A percentile compares a stretch with the other conserved stretches of the same genome.
phyloP scores from a whole-genome alignment of 768 basidiomycete genomes.

The Crassisporium funariophilum region DNA sequence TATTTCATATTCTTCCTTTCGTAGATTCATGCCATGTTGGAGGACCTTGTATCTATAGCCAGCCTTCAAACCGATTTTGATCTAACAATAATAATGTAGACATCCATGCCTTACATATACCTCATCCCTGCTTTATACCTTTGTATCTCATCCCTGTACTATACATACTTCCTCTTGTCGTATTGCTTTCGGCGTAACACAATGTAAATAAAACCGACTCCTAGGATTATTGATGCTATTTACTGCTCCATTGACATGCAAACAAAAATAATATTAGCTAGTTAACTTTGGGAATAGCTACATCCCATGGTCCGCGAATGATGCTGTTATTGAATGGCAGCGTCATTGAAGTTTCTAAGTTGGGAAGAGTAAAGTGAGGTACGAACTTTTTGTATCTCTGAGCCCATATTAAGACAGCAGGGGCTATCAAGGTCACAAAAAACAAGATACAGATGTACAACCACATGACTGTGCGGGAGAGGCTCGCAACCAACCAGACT shows the following conservation, averaged over 20 bases:
- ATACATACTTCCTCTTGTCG: slow-evolving; percentile 25
- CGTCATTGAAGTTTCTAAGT: slow-evolving; percentile 10
- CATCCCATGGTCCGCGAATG: slow-evolving; percentile 90
- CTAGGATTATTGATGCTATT: slow-evolving; percentile 26
- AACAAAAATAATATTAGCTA: slow-evolving; percentile 23
- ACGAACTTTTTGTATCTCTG: slow-evolving; percentile 86
- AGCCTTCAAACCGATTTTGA: slow-evolving; percentile 10
- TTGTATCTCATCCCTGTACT: slow-evolving; percentile 24
- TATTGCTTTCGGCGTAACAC: slow-evolving; percentile 16
- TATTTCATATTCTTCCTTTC: slow-evolving; percentile 2
- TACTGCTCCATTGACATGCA: slow-evolving; percentile 12
- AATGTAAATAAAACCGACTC: slow-evolving; percentile 19
- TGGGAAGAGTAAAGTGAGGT: slow-evolving; percentile 10
- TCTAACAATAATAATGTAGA: slow-evolving; percentile 19
- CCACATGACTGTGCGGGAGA: slow-evolving; percentile 58
- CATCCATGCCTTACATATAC: slow-evolving; percentile 12
- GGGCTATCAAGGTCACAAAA: slow-evolving; percentile 71
- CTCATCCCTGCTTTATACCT: slow-evolving; percentile 21
- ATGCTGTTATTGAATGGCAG: slow-evolving; percentile 57
- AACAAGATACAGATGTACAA: slow-evolving; percentile 52
- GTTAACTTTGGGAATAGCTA: slow-evolving; percentile 74
- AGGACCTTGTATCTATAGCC: slow-evolving; percentile 30
- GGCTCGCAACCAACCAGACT: slow-evolving; percentile 49
- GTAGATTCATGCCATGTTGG: slow-evolving; percentile 15
- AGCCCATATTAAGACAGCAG: slow-evolving; percentile 78